These are phyloP conservation scores for Viola pubescens DNA, from an alignment of 441 rosid species.

Conservation along the genomic window DNA sequence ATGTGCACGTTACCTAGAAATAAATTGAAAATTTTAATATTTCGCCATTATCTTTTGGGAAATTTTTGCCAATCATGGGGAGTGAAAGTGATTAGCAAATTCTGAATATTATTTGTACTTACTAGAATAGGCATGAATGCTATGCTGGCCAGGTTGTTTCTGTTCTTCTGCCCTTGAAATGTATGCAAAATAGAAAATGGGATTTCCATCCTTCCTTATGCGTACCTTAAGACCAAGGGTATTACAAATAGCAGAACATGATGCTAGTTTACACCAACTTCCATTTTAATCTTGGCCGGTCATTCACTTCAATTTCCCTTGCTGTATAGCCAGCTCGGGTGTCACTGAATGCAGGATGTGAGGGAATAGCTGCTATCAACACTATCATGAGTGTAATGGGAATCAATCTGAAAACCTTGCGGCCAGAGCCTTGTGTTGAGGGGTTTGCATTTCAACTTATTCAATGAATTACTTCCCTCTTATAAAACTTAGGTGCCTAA, in stretches of 20 bases:
- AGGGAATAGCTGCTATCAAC: constrained; percentile 80
- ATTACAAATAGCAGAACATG: background rate
- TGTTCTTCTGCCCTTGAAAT: background rate
- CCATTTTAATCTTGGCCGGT: too few relatives aligned
- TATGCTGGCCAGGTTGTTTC: too few relatives aligned
- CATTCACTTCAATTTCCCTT: background rate
- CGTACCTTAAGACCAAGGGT: background rate
- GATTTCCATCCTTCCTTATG: background rate
- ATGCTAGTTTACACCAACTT: background rate
- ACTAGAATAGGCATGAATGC: too few relatives aligned
- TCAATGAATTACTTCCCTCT: constrained; percentile 2
- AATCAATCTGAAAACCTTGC: constrained; percentile 67
- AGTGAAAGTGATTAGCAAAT: too few relatives aligned
- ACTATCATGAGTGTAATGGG: constrained; percentile 98
- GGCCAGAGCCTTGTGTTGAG: constrained; percentile 94
- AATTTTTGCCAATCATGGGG: too few relatives aligned
- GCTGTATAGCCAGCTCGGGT: constrained; percentile 74
- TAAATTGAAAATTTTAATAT: background rate
- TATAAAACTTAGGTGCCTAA: constrained; percentile 6
- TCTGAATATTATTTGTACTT: too few relatives aligned
- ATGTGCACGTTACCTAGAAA: background rate
- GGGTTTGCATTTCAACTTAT: constrained; percentile 46
- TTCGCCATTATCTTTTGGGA: too few relatives aligned
- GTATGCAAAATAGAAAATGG: background rate
- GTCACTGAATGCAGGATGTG: constrained; percentile 68